phyloP scores from a whole-genome alignment of 2,329 filamentous ascomycete species.

The Thermothelomyces thermophilus region DNA sequence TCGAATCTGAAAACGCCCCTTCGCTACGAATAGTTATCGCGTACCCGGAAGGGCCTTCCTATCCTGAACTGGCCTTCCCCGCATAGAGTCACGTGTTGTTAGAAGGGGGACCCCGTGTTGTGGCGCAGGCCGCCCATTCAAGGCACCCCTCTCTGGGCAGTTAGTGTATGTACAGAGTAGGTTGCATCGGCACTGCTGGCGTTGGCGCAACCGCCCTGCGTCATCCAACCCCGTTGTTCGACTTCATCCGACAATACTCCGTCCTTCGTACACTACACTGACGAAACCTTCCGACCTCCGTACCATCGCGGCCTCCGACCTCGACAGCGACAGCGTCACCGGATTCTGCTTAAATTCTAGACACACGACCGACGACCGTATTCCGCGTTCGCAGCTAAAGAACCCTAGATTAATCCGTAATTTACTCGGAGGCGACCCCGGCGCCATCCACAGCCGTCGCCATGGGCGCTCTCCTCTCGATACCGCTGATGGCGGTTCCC shows the following conservation, averaged over 20 bases:
- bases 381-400: not conserved
- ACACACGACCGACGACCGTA: not conserved
- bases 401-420: not conserved
- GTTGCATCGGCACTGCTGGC: not conserved
- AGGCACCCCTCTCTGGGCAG: no score
- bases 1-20: no score
- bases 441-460: slow-evolving; percentile 16
- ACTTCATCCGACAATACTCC: not conserved
- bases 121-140: slow-evolving; percentile 1
- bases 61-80: not conserved
- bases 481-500: slow-evolving; percentile 84
- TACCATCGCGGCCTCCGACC: not conserved
- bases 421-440: not conserved
- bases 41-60: no score
- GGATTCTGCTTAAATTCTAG: no score
- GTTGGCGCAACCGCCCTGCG: not conserved
- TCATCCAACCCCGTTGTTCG: slow-evolving; percentile 5
- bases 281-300: not conserved
- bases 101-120: not conserved
- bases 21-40: no score
- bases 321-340: not conserved
- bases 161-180: no score
- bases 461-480: slow-evolving; percentile 88
- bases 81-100: not conserved
- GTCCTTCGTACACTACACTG: no score